Conservation (phyloP, 441 rosid genomes). For the Pelargonium australe region DNA sequence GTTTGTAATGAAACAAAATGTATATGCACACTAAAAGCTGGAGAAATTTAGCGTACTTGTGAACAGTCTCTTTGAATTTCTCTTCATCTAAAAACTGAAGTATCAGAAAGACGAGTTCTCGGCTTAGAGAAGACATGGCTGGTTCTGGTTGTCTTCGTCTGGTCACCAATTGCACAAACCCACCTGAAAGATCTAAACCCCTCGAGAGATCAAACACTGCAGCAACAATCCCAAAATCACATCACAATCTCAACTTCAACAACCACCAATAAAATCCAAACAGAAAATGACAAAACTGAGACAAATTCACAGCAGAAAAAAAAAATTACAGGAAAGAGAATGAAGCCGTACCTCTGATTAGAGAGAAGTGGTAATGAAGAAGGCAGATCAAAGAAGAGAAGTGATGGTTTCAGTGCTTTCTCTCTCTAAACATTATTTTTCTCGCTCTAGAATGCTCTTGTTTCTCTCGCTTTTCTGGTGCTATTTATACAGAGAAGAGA, state of each 20-base stretch:
- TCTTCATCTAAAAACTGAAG: constrained; percentile 81
- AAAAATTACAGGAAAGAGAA: constrained; percentile 15
- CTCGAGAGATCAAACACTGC: constrained; percentile 21
- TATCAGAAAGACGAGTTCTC: constrained; percentile 76
- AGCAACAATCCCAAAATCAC: not conserved
- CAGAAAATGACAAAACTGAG: too few relatives aligned
- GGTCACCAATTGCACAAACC: constrained; percentile 14
- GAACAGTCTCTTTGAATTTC: constrained; percentile 66
- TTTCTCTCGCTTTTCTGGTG: constrained; percentile 21
- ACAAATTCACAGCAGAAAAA: too few relatives aligned
- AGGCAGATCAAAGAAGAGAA: constrained; percentile 15
- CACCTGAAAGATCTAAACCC: constrained; percentile 33
- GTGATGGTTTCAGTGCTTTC: constrained; percentile 24
- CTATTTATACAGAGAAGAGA: constrained; percentile 39
- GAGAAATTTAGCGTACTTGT: constrained; percentile 36
- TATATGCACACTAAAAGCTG: too few relatives aligned
- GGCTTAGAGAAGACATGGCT: constrained; percentile 59
- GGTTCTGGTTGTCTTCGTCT: constrained; percentile 17
- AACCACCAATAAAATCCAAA: not conserved
- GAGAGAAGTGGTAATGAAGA: constrained; percentile 24
- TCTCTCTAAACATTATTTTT: constrained; percentile 15
- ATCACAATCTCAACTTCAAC: not conserved
- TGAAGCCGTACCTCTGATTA: constrained; percentile 22
- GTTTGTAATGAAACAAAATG: too few relatives aligned
- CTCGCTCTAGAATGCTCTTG: constrained; percentile 9